phyloP scores from a whole-genome alignment of 148 eudicot genomes.

The Diospyros lotus region DNA sequence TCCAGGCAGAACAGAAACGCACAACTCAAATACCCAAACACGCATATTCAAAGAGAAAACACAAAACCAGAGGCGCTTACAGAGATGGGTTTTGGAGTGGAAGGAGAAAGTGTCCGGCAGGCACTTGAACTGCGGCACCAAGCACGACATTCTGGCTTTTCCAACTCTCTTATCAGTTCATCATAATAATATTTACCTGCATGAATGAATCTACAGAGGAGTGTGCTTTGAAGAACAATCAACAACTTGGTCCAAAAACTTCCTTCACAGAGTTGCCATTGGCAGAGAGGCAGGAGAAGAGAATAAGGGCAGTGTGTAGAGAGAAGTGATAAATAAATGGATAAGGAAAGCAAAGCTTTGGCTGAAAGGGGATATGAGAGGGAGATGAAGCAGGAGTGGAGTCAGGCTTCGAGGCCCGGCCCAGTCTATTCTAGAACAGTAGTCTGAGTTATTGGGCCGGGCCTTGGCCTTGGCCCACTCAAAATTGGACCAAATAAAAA shows the following conservation, averaged over 20 bases:
- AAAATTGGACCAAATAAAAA: too few species aligned
- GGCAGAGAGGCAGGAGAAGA: neutral
- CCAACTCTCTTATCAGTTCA: too few species aligned
- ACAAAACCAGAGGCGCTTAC: constrained; percentile 14
- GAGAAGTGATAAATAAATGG: constrained; percentile 16
- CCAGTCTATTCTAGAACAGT: neutral
- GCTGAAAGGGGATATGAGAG: constrained; percentile 14
- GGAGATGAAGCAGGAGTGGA: neutral
- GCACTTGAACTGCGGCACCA: constrained; percentile 52
- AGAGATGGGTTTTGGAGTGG: constrained; percentile 26
- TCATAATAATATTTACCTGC: too few species aligned
- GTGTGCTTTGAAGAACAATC: too few species aligned
- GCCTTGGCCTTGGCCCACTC: neutral
- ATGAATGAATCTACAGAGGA: too few species aligned
- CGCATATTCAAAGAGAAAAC: neutral
- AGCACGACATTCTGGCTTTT: constrained; percentile 30
- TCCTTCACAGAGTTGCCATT: too few species aligned
- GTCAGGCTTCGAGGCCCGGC: neutral
- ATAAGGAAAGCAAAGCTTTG: constrained; percentile 21
- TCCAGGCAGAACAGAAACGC: neutral
- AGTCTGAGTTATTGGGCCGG: neutral
- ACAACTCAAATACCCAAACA: neutral
- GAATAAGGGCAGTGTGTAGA: constrained; percentile 2
- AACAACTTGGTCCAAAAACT: too few species aligned
- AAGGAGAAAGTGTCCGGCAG: constrained; percentile 37